Conservation (phyloP, 108 stramenopile species). For the Bacterosira constricta region DNA sequence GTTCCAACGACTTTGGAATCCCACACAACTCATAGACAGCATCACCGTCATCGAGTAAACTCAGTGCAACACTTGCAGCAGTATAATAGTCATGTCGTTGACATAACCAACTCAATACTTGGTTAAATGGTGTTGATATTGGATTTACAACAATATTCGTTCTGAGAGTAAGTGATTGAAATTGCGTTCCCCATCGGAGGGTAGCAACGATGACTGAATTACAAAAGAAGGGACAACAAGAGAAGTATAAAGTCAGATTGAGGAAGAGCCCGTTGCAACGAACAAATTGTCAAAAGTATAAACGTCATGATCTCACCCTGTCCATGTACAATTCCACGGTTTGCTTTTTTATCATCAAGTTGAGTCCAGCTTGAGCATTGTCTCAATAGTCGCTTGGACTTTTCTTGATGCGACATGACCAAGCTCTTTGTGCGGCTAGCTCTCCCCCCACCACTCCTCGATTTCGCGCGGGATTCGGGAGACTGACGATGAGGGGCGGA, state of each 20-base stretch:
- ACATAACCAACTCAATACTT: conserved; percentile 78
- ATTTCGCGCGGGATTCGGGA: neutral
- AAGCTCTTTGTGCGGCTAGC: conserved; percentile 20
- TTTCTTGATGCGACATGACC: conserved; percentile 52
- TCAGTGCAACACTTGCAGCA: conserved; percentile 75
- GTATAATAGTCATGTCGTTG: conserved; percentile 72
- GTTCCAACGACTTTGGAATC: conserved; percentile 33
- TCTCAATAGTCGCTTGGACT: conserved; percentile 59
- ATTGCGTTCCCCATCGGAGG: conserved; percentile 20
- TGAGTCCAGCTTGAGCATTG: conserved; percentile 75
- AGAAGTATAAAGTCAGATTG: neutral
- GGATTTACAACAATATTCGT: conserved; percentile 57
- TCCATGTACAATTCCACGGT: conserved; percentile 43
- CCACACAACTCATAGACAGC: conserved; percentile 67
- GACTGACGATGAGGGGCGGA: conserved; percentile 13
- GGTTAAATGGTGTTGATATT: conserved; percentile 66
- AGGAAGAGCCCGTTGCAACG: neutral
- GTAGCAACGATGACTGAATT: conserved; percentile 22
- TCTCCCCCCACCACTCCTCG: neutral
- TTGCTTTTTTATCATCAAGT: conserved; percentile 58
- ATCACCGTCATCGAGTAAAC: conserved; percentile 65
- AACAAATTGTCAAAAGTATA: neutral
- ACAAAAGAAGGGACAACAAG: neutral
- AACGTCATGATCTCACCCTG: conserved; percentile 47
- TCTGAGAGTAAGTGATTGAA: conserved; percentile 50